These are phyloP conservation scores for Rubroshorea leprosula DNA, from an alignment of 345 rosid genomes.

Conservation along the genomic window DNA sequence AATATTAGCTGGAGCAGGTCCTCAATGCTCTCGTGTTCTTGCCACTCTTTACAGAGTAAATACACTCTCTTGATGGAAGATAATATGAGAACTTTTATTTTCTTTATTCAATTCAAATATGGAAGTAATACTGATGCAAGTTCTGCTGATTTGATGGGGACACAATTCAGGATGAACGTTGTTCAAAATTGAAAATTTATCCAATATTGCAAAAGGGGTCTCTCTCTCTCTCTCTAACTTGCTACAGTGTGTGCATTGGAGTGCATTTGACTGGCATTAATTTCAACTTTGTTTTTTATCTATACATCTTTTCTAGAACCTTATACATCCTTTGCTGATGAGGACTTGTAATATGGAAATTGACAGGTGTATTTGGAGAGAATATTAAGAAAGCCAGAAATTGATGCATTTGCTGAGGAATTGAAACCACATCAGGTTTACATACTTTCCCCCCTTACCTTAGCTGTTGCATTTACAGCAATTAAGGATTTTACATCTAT, in stretches of 20 bases:
- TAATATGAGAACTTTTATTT: not conserved
- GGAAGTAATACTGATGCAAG: not conserved
- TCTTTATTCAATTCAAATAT: constrained; percentile 1
- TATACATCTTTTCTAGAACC: constrained; percentile 1
- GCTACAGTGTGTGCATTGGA: no score
- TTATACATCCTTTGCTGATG: constrained; percentile 1
- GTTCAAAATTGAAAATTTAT: constrained; percentile 90
- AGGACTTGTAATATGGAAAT: constrained; percentile 12
- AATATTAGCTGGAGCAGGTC: constrained; percentile 96
- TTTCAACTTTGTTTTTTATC: no score
- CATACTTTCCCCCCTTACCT: constrained; percentile 9
- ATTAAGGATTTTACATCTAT: not conserved
- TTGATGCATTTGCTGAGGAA: constrained; percentile 88
- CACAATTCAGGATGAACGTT: constrained; percentile 81
- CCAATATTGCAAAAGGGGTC: constrained; percentile 90
- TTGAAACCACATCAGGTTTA: constrained; percentile 93
- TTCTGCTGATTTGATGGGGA: constrained; percentile 17
- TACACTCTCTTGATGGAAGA: constrained; percentile 1
- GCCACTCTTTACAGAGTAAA: constrained; percentile 86
- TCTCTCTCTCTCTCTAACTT: not conserved
- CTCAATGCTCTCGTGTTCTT: constrained; percentile 93
- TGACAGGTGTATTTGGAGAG: constrained; percentile 90
- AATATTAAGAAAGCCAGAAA: constrained; percentile 90
- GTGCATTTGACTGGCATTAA: no score
- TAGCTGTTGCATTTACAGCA: constrained; percentile 2